phyloP scores from a whole-genome alignment of 352 stramenopile species.

The Globisporangium cederbergense region DNA sequence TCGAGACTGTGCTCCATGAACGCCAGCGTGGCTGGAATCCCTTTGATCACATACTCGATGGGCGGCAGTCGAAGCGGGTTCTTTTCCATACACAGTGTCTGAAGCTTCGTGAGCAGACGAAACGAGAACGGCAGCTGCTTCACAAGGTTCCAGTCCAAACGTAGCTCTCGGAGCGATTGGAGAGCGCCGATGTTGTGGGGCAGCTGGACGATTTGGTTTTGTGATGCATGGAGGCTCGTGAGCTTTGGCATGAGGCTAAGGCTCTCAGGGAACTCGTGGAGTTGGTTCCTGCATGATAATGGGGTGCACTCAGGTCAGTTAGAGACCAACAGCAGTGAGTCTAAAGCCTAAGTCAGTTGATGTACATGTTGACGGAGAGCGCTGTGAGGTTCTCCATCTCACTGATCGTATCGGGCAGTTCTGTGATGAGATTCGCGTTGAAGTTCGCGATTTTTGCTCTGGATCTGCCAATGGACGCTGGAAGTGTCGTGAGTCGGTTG shows the following conservation, averaged over 20 bases:
- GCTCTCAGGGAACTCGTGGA: conserved; percentile 39
- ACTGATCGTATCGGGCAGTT: conserved; percentile 36
- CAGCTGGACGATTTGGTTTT: conserved; percentile 40
- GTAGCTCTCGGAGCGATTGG: conserved; percentile 37
- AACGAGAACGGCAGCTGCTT: conserved; percentile 67
- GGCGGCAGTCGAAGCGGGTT: conserved; percentile 53
- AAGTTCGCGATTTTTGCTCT: conserved; percentile 36
- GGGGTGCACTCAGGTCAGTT: background rate
- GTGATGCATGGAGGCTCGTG: conserved; percentile 36
- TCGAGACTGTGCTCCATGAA: conserved; percentile 56
- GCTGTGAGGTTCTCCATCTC: conserved; percentile 38
- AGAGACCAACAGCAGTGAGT: no score
- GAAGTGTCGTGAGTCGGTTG: conserved; percentile 42
- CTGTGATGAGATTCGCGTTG: conserved; percentile 34
- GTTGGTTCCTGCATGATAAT: conserved; percentile 27
- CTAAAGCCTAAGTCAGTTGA: background rate
- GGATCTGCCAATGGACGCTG: conserved; percentile 38
- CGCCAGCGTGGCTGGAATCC: conserved; percentile 38
- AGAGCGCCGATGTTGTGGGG: conserved; percentile 53
- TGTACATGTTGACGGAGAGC: conserved; percentile 45
- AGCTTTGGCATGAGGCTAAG: conserved; percentile 33
- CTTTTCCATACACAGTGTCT: conserved; percentile 52
- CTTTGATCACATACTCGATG: conserved; percentile 42
- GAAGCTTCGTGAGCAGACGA: conserved; percentile 28
- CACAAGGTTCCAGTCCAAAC: conserved; percentile 63